Evolutionary conservation across 192 early-diverging fungal genomes (phyloP).

Genomic region (Umbelopsis sp.): DNA sequence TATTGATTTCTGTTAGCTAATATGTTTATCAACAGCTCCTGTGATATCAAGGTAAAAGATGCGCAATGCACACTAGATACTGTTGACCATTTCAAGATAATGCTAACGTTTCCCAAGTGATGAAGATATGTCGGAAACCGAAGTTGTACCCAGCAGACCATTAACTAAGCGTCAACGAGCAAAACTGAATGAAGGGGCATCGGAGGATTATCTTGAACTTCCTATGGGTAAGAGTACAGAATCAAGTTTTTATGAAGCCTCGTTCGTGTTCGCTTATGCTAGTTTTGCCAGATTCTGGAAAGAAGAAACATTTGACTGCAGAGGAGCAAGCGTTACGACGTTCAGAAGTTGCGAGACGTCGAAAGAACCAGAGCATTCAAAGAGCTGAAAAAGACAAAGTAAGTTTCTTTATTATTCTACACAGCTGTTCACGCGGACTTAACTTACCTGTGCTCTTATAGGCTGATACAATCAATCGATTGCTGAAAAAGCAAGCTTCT

Average conservation of each 20-base stretch:
- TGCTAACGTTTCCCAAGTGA: neutral
- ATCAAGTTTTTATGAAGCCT: neutral
- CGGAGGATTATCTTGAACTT: slow-evolving; percentile 69
- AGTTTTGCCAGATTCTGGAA: slow-evolving; percentile 54
- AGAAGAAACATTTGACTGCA: slow-evolving; percentile 63
- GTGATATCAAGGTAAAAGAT: slow-evolving; percentile 17
- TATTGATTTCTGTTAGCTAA: neutral
- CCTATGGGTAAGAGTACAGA: slow-evolving; percentile 53
- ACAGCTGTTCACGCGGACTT: neutral
- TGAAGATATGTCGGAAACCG: slow-evolving; percentile 26
- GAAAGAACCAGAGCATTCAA: slow-evolving; percentile 80
- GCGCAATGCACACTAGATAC: slow-evolving; percentile 13
- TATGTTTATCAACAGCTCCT: neutral
- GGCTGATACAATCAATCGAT: slow-evolving; percentile 77
- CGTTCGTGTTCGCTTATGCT: neutral
- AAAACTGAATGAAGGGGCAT: slow-evolving; percentile 56
- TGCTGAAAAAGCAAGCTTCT: slow-evolving; percentile 79
- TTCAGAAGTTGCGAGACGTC: slow-evolving; percentile 73
- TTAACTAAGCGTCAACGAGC: slow-evolving; percentile 76
- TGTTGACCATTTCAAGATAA: neutral
- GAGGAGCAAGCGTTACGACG: slow-evolving; percentile 72
- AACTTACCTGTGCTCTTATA: slow-evolving; percentile 30
- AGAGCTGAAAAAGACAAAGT: slow-evolving; percentile 75
- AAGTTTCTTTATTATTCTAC: neutral
- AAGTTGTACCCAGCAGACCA: slow-evolving; percentile 40